A percentile compares a stretch with the other conserved stretches of the same genome.
Evolutionary conservation across 495 filamentous ascomycete genomes (phyloP).

Genomic region (Neurospora sp.): DNA sequence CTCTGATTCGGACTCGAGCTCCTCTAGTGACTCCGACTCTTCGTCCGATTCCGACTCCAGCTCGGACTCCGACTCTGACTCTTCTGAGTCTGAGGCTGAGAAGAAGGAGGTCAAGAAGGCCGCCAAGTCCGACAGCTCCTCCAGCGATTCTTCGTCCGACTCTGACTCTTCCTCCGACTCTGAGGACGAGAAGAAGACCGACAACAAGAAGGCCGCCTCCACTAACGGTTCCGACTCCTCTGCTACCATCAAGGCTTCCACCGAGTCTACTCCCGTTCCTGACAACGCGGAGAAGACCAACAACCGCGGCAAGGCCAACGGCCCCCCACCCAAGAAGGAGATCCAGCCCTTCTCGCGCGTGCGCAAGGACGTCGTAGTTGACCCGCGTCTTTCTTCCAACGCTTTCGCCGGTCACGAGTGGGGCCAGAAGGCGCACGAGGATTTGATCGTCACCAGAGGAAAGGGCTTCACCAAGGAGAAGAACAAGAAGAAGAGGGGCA

Average conservation of each 20-base stretch:
- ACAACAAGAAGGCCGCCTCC: constrained; percentile 11
- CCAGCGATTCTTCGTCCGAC: constrained; percentile 4
- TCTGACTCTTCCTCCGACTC: constrained; percentile 22
- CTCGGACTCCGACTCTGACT: constrained; percentile 21
- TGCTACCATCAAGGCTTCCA: constrained; percentile 31
- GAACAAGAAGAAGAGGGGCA: constrained; percentile 90
- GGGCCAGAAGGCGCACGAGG: constrained; percentile 73
- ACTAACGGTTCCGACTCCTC: constrained; percentile 26
- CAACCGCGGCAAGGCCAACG: constrained; percentile 31
- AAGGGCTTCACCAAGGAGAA: constrained; percentile 99
- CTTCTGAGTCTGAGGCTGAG: constrained; percentile 24
- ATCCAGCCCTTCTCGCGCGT: constrained; percentile 58
- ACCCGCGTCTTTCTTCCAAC: constrained; percentile 55
- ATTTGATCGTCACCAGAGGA: constrained; percentile 81
- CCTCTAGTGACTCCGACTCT: constrained; percentile 25
- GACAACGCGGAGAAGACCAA: constrained; percentile 35
- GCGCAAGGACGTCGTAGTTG: constrained; percentile 44
- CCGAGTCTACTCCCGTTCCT: constrained; percentile 32
- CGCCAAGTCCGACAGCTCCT: constrained; percentile 21
- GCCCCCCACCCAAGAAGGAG: constrained; percentile 38
- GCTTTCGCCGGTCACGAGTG: constrained; percentile 76
- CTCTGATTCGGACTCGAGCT: constrained; percentile 17
- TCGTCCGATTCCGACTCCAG: constrained; percentile 39
- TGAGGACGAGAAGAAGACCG: constrained; percentile 26
- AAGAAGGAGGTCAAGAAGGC: constrained; percentile 1